These are phyloP conservation scores for Prunus mongolica DNA, from an alignment of 306 rosid species.

Conservation along the genomic window DNA sequence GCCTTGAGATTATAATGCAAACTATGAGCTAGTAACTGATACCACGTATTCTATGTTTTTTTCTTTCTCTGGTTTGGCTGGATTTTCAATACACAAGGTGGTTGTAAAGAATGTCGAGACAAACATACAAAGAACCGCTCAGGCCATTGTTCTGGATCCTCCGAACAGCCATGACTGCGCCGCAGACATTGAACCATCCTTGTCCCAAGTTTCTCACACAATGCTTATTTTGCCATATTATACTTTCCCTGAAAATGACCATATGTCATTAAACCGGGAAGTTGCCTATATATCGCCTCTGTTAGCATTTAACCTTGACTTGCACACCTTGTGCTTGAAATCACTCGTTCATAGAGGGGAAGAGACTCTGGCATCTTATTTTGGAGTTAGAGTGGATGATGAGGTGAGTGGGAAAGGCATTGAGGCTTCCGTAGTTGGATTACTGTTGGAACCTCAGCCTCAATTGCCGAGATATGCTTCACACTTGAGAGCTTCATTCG, in stretches of 20 bases:
- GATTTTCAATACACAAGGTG: constrained; percentile 39
- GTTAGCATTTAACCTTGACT: constrained; percentile 74
- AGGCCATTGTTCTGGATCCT: constrained; percentile 74
- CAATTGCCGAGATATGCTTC: constrained; percentile 66
- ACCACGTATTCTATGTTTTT: neutral
- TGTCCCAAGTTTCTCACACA: constrained; percentile 26
- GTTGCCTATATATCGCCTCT: constrained; percentile 73
- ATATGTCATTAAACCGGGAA: constrained; percentile 24
- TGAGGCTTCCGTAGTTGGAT: constrained; percentile 33
- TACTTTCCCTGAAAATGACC: constrained; percentile 40
- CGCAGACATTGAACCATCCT: constrained; percentile 19
- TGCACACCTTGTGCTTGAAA: constrained; percentile 74
- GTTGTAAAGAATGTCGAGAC: constrained; percentile 63
- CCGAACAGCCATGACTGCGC: constrained; percentile 31
- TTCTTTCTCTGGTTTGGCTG: neutral
- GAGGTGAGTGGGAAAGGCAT: constrained; percentile 21
- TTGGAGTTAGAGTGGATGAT: constrained; percentile 44
- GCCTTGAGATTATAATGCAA: neutral
- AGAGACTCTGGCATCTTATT: constrained; percentile 55
- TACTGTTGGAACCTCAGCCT: constrained; percentile 48
- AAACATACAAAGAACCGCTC: constrained; percentile 54
- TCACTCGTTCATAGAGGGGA: constrained; percentile 56
- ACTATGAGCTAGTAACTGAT: neutral
- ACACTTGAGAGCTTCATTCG: constrained; percentile 76
- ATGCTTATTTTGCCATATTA: constrained; percentile 72